Percentiles rank a stretch among this genome's conserved stretches.
phyloP scores from a whole-genome alignment of 2,329 filamentous ascomycete species.

The Tolypocladium guangdongense region DNA sequence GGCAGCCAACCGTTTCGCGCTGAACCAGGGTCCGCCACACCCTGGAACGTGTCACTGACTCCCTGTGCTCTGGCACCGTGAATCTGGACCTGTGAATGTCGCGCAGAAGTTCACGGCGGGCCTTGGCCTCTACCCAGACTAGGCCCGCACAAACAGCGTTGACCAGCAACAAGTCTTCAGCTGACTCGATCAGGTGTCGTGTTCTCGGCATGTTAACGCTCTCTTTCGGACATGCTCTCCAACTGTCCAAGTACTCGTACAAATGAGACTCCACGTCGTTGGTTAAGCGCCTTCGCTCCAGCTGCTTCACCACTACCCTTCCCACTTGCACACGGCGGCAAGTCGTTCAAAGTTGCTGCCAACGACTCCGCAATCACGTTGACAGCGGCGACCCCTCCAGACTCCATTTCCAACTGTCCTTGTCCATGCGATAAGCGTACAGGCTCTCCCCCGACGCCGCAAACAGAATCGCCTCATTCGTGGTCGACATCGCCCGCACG shows the following conservation, averaged over 20 bases:
- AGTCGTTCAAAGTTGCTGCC: neutral
- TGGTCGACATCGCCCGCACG: slow-evolving; percentile 6
- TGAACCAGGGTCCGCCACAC: neutral
- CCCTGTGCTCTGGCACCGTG: slow-evolving; percentile 6
- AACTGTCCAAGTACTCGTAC: no score
- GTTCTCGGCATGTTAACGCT: neutral
- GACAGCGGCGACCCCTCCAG: slow-evolving; percentile 1
- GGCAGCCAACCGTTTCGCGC: slow-evolving; percentile 15
- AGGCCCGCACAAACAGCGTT: neutral
- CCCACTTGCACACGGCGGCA: neutral
- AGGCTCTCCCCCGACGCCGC: slow-evolving; percentile 7
- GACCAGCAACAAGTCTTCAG: neutral
- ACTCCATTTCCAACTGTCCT: slow-evolving; percentile 4
- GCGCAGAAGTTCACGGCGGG: neutral
- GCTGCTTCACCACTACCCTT: neutral
- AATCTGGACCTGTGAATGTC: slow-evolving; percentile 3
- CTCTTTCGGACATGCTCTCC: neutral
- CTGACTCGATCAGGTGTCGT: neutral
- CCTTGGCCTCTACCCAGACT: neutral
- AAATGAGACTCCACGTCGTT: neutral
- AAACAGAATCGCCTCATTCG: slow-evolving; percentile 9
- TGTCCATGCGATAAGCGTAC: slow-evolving; percentile 6
- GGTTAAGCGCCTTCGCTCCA: neutral
- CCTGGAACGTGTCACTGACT: neutral
- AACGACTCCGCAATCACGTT: neutral